Percentiles rank a stretch among this genome's conserved stretches.
These are phyloP conservation scores for Anthostomella pinea DNA, from an alignment of 2,329 filamentous ascomycete species.

Conservation along the genomic window DNA sequence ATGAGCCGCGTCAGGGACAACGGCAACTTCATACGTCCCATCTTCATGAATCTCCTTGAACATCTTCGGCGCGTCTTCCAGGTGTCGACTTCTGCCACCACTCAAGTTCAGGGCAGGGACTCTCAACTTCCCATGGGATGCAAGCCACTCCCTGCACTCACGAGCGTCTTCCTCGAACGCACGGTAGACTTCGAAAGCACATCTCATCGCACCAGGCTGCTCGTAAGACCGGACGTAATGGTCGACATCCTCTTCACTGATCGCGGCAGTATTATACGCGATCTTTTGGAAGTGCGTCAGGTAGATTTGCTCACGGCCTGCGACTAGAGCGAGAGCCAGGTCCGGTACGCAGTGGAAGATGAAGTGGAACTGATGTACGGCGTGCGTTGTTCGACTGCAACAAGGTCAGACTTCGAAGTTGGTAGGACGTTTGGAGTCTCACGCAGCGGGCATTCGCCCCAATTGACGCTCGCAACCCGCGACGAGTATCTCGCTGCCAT, in stretches of 20 bases:
- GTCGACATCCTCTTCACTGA: constrained; percentile 36
- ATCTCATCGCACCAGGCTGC: constrained; percentile 33
- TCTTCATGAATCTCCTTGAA: constrained; percentile 32
- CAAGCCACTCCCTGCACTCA: constrained; percentile 28
- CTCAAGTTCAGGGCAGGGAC: constrained; percentile 30
- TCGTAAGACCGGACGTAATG: constrained; percentile 36
- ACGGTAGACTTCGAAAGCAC: constrained; percentile 33
- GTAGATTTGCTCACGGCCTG: constrained; percentile 39
- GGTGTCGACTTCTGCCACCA: constrained; percentile 28
- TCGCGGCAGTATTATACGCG: constrained; percentile 33
- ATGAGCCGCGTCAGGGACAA: constrained; percentile 31
- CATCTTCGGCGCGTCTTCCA: constrained; percentile 26
- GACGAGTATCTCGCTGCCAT: constrained; percentile 36
- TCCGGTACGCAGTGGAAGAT: constrained; percentile 39
- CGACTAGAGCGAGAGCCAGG: constrained; percentile 37
- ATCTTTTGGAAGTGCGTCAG: constrained; percentile 42
- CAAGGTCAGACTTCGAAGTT: constrained; percentile 22
- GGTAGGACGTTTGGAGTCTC: too few species aligned
- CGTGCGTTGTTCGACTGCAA: constrained; percentile 16
- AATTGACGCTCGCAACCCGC: constrained; percentile 34
- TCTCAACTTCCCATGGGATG: constrained; percentile 30
- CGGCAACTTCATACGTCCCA: constrained; percentile 20
- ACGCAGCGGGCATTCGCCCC: constrained; percentile 42
- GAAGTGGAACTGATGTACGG: constrained; percentile 34
- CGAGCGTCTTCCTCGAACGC: constrained; percentile 32